Percentiles rank a stretch among this genome's conserved stretches.
Conservation (phyloP, 1,284 basidiomycete species). For the Ganoderma meredithae region DNA sequence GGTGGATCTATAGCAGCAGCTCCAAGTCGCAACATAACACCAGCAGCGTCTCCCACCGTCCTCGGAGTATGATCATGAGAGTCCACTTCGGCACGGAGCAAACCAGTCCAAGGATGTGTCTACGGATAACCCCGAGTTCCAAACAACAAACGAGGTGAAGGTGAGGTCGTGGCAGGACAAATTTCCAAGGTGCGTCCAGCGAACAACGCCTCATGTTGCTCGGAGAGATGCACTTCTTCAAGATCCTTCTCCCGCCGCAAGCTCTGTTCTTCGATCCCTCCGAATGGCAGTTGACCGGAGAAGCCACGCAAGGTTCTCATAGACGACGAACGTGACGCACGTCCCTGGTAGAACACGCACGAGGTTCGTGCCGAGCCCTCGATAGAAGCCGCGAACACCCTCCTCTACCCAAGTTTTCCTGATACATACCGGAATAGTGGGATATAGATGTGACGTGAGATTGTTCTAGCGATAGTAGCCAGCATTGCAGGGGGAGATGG, state of each 20-base stretch:
- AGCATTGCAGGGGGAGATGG: not conserved
- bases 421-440: conserved; percentile 84
- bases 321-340: conserved; percentile 98
- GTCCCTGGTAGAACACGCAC: conserved; percentile 96
- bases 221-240: not conserved
- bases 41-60: not conserved
- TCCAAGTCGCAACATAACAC: not conserved
- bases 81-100: not conserved
- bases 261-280: conserved; percentile 31
- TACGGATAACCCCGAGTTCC: not conserved
- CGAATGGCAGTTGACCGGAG: conserved; percentile 66
- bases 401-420: conserved; percentile 83
- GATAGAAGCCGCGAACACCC: conserved; percentile 90
- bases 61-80: not conserved
- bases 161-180: not conserved
- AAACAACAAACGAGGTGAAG: not conserved
- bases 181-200: not conserved
- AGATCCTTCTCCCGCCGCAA: not conserved
- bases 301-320: conserved; percentile 93
- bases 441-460: conserved; percentile 71
- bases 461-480: conserved; percentile 57
- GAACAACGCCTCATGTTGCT: not conserved
- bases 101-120: not conserved
- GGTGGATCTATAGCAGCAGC: conserved; percentile 7
- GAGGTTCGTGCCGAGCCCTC: conserved; percentile 96